These are phyloP conservation scores for Zygosaccharomyces pseudorouxii DNA, from an alignment of 805 yeast species.

Conservation along the genomic window DNA sequence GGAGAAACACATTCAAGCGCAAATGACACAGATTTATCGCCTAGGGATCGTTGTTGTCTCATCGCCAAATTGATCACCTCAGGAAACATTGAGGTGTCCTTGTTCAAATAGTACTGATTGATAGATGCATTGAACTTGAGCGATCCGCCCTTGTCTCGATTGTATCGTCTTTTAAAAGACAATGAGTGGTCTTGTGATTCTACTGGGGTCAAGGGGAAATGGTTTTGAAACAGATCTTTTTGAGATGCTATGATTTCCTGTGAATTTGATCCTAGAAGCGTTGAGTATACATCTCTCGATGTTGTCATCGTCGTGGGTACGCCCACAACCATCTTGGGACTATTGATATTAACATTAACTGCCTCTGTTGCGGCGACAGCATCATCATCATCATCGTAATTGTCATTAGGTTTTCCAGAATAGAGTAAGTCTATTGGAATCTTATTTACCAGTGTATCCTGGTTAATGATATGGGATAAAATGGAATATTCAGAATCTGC, in stretches of 20 bases:
- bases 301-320: not conserved
- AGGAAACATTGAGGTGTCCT: conserved; percentile 47
- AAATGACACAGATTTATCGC: conserved; percentile 19
- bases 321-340: not conserved
- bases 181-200: conserved; percentile 16
- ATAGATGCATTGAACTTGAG: conserved; percentile 37
- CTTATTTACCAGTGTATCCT: conserved; percentile 27
- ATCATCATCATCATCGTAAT: conserved; percentile 1
- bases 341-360: not conserved
- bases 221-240: conserved; percentile 27
- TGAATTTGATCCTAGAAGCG: conserved; percentile 29
- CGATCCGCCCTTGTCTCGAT: conserved; percentile 14
- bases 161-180: conserved; percentile 22
- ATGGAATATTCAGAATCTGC: conserved; percentile 71
- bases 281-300: conserved; percentile 20
- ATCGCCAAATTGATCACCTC: conserved; percentile 41
- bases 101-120: conserved; percentile 66
- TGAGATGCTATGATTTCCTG: conserved; percentile 24
- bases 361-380: not conserved
- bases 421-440: conserved; percentile 25
- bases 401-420: conserved; percentile 10
- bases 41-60: conserved; percentile 12
- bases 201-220: conserved; percentile 33
- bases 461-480: conserved; percentile 56
- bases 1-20: conserved; percentile 27